Evolutionary conservation across 768 basidiomycete genomes (phyloP).

Genomic region (Terana coerulea): DNA sequence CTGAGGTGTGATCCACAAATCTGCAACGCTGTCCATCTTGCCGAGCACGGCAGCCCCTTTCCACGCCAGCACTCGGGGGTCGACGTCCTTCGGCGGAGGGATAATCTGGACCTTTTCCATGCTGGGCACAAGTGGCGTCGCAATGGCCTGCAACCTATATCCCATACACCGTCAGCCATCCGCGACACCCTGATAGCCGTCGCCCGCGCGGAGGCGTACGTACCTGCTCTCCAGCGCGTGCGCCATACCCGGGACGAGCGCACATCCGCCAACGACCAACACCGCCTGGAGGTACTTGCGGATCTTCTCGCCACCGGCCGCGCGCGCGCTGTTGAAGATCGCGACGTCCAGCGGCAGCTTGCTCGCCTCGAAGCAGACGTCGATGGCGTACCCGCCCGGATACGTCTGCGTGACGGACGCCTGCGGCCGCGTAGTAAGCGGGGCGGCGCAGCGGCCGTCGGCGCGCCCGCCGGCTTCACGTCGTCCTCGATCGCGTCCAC

Average conservation of each 20-base stretch:
- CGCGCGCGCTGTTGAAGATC: conserved; percentile 87
- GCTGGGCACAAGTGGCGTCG: conserved; percentile 73
- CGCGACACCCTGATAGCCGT: neutral
- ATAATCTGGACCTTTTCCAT: conserved; percentile 91
- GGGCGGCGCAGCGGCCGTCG: neutral
- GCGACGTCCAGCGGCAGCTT: conserved; percentile 91
- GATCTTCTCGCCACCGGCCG: conserved; percentile 84
- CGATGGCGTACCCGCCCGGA: conserved; percentile 52
- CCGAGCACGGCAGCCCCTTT: conserved; percentile 91
- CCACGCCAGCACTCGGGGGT: conserved; percentile 89
- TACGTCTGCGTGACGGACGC: conserved; percentile 20
- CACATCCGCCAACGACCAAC: conserved; percentile 82
- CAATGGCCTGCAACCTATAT: conserved; percentile 72
- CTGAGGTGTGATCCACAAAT: conserved; percentile 81
- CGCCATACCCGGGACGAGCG: conserved; percentile 75
- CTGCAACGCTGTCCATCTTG: conserved; percentile 85
- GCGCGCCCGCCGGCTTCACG: conserved; percentile 30
- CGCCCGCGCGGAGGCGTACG: conserved; percentile 15
- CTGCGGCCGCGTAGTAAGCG: neutral
- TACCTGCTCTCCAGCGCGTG: conserved; percentile 88
- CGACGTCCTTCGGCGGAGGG: conserved; percentile 90
- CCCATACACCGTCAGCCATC: neutral
- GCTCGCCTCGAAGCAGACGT: conserved; percentile 80
- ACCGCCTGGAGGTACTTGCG: conserved; percentile 87
- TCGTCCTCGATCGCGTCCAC: conserved; percentile 40